phyloP scores from a whole-genome alignment of 257 asterid genomes.

The Solanum lignicaule region DNA sequence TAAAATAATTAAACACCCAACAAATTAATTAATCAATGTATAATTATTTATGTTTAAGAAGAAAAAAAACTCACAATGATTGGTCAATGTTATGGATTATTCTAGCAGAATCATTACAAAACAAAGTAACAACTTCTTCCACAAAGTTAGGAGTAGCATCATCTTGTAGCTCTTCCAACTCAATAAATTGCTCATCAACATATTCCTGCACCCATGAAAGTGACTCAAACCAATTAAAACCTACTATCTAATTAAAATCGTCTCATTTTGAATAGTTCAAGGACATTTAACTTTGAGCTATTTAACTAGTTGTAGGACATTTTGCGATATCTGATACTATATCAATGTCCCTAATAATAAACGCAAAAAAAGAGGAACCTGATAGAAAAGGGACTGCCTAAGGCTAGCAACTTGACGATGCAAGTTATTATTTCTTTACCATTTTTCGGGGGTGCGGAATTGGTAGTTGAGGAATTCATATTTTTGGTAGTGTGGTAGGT shows the following conservation, averaged over 20 bases:
- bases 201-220: slow-evolving; percentile 31
- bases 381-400: slow-evolving; percentile 54
- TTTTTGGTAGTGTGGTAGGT: no score
- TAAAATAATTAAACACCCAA: neutral
- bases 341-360: neutral
- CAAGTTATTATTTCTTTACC: slow-evolving; percentile 17
- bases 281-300: no score
- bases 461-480: no score
- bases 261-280: no score
- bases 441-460: no score
- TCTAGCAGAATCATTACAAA: slow-evolving; percentile 51
- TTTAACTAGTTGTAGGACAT: no score
- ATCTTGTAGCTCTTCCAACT: slow-evolving; percentile 66
- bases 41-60: no score
- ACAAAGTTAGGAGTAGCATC: slow-evolving; percentile 66
- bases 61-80: slow-evolving; percentile 38
- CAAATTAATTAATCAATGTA: no score
- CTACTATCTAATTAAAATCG: neutral
- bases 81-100: slow-evolving; percentile 46
- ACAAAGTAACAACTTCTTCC: slow-evolving; percentile 66
- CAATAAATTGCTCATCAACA: slow-evolving; percentile 59
- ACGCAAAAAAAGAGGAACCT: slow-evolving; percentile 15
- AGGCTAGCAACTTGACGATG: slow-evolving; percentile 43
- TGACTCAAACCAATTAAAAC: neutral
- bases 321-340: neutral